Percentiles rank a stretch among this genome's conserved stretches.
Evolutionary conservation across 371 early-diverging fungal genomes (phyloP).

Genomic region (Conidiobolus incongruus): DNA sequence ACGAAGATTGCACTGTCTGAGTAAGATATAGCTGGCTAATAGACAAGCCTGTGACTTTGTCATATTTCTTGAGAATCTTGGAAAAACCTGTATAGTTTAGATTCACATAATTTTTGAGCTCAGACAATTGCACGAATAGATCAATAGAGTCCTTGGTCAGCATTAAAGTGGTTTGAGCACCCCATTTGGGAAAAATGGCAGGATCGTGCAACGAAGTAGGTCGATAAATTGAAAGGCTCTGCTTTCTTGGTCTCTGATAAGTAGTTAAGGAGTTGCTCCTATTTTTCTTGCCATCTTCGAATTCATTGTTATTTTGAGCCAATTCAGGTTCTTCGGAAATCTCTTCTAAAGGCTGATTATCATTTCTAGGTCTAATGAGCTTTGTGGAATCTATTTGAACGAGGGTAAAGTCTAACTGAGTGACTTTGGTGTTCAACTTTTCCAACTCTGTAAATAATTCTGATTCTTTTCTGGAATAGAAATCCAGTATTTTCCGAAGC

Average conservation of each 20-base stretch:
- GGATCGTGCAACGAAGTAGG: no score
- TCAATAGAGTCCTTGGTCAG: slow-evolving; percentile 15
- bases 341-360: no score
- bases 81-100: slow-evolving; percentile 88
- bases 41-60: slow-evolving; percentile 49
- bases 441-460: slow-evolving; percentile 44
- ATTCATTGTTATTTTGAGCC: no score
- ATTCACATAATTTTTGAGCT: slow-evolving; percentile 71
- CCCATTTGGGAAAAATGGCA: background rate
- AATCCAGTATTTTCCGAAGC: slow-evolving; percentile 47
- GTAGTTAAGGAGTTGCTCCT: no score
- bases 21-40: slow-evolving; percentile 15
- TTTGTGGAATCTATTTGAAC: background rate
- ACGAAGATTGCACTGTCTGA: slow-evolving; percentile 29
- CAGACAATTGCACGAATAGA: slow-evolving; percentile 53
- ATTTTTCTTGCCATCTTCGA: no score
- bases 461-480: slow-evolving; percentile 59
- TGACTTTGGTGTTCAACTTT: background rate
- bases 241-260: no score
- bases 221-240: no score
- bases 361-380: background rate
- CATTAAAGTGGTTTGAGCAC: background rate
- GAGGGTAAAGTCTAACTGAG: background rate
- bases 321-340: no score
- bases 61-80: slow-evolving; percentile 91